Percentiles rank a stretch among this genome's conserved stretches.
Evolutionary conservation across 169 alveolate species (phyloP).

Genomic region (Plasmodium billcollinsi): DNA sequence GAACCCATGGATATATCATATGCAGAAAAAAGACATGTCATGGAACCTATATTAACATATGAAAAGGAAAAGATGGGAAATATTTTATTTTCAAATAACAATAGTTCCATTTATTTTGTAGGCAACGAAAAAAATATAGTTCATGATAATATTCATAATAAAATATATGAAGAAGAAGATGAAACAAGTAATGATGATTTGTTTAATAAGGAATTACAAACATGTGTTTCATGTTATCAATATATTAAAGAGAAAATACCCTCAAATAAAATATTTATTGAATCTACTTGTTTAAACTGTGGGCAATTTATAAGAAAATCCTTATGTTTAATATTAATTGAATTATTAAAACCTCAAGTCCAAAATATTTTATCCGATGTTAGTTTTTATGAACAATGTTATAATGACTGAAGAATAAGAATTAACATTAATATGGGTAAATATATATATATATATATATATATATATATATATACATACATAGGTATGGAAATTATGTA

Average conservation of each 20-base stretch:
- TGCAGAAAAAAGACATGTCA: not conserved
- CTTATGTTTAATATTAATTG: constrained; percentile 58
- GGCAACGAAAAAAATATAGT: not conserved
- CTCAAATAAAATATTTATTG: constrained; percentile 2
- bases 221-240: constrained; percentile 66
- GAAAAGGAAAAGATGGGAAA: constrained; percentile 12
- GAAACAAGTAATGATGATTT: constrained; percentile 15
- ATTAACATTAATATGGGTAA: not conserved
- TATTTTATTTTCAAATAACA: constrained; percentile 1
- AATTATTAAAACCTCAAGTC: constrained; percentile 64
- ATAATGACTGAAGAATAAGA: constrained; percentile 30
- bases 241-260: constrained; percentile 36
- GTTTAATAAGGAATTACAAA: constrained; percentile 26
- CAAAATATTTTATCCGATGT: constrained; percentile 63
- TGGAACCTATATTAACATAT: not conserved
- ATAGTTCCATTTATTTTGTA: too few relatives aligned
- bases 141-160: not conserved
- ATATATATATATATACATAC: not conserved
- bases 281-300: constrained; percentile 44
- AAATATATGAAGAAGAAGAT: not conserved
- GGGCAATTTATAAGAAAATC: constrained; percentile 69
- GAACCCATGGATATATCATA: constrained; percentile 9
- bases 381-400: constrained; percentile 68
- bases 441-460: not conserved
- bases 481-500: not conserved